These are phyloP conservation scores for Sclerotinia minor DNA, from an alignment of 2,329 filamentous ascomycete species.

Conservation along the genomic window DNA sequence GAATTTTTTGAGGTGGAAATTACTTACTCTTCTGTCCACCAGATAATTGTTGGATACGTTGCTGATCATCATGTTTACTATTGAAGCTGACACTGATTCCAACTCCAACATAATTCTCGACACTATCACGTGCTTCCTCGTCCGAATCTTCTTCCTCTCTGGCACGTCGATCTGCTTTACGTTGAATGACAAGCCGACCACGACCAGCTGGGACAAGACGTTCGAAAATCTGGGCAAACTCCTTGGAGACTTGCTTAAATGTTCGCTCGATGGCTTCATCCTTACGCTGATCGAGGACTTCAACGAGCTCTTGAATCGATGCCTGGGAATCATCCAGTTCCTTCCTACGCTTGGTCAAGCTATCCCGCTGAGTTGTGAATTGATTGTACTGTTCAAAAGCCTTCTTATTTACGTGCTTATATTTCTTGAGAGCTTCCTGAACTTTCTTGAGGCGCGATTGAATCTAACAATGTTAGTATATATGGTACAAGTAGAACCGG, in stretches of 20 bases:
- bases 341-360: conserved; percentile 76
- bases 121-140: conserved; percentile 65
- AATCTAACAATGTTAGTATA: conserved; percentile 32
- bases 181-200: conserved; percentile 88
- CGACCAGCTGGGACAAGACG: conserved; percentile 92
- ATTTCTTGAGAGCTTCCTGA: conserved; percentile 92
- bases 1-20: background rate
- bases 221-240: conserved; percentile 91
- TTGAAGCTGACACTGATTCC: conserved; percentile 98
- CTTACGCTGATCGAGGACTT: conserved; percentile 89
- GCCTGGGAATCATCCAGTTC: conserved; percentile 84
- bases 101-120: conserved; percentile 95
- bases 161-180: conserved; percentile 72
- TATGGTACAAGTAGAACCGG: background rate
- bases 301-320: conserved; percentile 89
- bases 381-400: conserved; percentile 98
- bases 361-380: conserved; percentile 90
- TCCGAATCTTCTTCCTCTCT: conserved; percentile 68
- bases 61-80: conserved; percentile 96
- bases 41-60: conserved; percentile 94
- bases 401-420: conserved; percentile 98
- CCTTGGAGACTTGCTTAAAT: conserved; percentile 94
- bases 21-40: conserved; percentile 92
- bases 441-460: conserved; percentile 74
- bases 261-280: conserved; percentile 98